These are phyloP conservation scores for Populus alba DNA, from an alignment of 345 rosid species.

Conservation along the genomic window DNA sequence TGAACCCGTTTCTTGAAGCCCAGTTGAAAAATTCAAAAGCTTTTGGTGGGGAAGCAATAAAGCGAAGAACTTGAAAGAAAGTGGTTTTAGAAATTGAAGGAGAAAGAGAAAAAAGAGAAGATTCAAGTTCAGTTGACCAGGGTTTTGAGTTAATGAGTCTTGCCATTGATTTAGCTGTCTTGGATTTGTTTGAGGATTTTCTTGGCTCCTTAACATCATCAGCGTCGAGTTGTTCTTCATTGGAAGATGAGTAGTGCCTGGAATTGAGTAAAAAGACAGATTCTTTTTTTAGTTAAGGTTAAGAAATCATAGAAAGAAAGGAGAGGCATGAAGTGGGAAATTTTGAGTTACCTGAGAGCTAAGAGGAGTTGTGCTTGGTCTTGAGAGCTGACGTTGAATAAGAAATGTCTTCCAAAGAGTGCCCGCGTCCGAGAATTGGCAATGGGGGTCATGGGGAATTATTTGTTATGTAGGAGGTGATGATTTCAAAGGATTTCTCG, in stretches of 20 bases:
- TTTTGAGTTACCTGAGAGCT: slow-evolving; percentile 3
- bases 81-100: slow-evolving; percentile 52
- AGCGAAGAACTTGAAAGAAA: slow-evolving; percentile 55
- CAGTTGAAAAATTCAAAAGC: slow-evolving; percentile 69
- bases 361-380: background rate
- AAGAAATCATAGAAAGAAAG: background rate
- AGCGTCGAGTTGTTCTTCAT: background rate
- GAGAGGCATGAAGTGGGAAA: background rate
- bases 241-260: slow-evolving; percentile 4
- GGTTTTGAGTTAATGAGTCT: slow-evolving; percentile 43
- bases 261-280: background rate
- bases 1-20: slow-evolving; percentile 43
- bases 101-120: slow-evolving; percentile 49
- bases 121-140: slow-evolving; percentile 62
- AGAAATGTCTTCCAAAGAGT: background rate
- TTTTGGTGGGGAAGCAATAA: slow-evolving; percentile 45
- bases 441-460: background rate
- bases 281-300: background rate
- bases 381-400: background rate
- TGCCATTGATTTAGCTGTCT: slow-evolving; percentile 51
- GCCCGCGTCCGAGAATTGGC: background rate
- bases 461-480: background rate
- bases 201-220: slow-evolving; percentile 3
- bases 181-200: slow-evolving; percentile 38
- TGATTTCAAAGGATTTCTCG: too few relatives aligned